phyloP scores from a whole-genome alignment of 352 stramenopile species.

The Globisporangium paddicum region DNA sequence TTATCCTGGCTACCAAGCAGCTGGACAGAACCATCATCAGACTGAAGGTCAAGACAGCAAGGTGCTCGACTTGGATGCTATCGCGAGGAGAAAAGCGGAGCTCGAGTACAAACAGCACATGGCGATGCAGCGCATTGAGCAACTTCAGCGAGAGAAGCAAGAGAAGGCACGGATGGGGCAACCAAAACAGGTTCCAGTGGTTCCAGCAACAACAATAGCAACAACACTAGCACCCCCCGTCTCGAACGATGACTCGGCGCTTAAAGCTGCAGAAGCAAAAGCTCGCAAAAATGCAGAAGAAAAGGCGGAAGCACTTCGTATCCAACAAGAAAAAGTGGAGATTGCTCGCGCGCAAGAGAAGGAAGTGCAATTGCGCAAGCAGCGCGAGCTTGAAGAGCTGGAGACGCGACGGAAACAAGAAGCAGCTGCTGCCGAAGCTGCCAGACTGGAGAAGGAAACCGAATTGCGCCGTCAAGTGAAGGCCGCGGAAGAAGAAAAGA shows the following conservation, averaged over 20 bases:
- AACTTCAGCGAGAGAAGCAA: slow-evolving; percentile 44
- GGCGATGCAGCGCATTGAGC: slow-evolving; percentile 44
- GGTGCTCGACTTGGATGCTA: slow-evolving; percentile 45
- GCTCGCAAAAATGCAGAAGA: slow-evolving; percentile 23
- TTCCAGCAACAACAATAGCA: slow-evolving; percentile 3
- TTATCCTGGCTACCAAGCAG: neutral
- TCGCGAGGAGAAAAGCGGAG: slow-evolving; percentile 48
- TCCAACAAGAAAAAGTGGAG: slow-evolving; percentile 12
- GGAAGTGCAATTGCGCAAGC: slow-evolving; percentile 8
- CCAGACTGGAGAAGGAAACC: slow-evolving; percentile 7
- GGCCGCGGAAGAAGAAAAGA: slow-evolving; percentile 38
- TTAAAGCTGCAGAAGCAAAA: slow-evolving; percentile 20
- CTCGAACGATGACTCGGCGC: neutral
- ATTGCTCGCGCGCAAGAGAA: slow-evolving; percentile 10
- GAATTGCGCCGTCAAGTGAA: slow-evolving; percentile 23
- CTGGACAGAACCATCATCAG: slow-evolving; percentile 1
- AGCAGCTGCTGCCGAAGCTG: slow-evolving; percentile 10
- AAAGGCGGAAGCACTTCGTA: slow-evolving; percentile 18
- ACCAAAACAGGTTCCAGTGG: slow-evolving; percentile 19
- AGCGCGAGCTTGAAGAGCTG: slow-evolving; percentile 11
- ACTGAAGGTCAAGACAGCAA: slow-evolving; percentile 15
- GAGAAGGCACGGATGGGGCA: slow-evolving; percentile 36
- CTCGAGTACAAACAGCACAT: slow-evolving; percentile 53
- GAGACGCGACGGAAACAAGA: slow-evolving; percentile 26
- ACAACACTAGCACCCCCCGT: slow-evolving; percentile 1